Base-by-base conservation (phyloP, 306 rosid species). In the Albizia julibrissin region DNA sequence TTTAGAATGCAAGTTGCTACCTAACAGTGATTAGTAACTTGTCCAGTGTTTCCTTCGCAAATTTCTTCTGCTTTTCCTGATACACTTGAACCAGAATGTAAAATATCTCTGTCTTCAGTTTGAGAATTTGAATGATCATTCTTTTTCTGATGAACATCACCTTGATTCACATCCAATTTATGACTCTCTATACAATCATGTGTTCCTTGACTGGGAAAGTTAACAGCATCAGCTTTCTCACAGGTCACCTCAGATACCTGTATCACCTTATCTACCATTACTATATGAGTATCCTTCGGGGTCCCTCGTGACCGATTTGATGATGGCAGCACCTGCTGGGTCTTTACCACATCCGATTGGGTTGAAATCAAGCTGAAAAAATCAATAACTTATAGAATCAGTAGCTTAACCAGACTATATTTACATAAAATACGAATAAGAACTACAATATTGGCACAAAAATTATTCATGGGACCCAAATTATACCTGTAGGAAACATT, bases 201-300 rank as follows among this genome's bases (percentile, higher is more conserved):
- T 46, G 77, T 49, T 68, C 79, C 84, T 62, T 70, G 79, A 81
- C 37, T 84, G 72, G 78, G 81, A 64, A 31, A 68, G 58, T 34
- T 66, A 54, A 37, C 83, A 80, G 84, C 49, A 73, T 74, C 88
- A 79, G 83, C 85, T 80, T 83, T 82, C 84, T 89, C 91, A 77
- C 85, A 82, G 52, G 84, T 82, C 83, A 87, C 94, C 87, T 95
- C 91, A 19, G 94, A 74, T 56, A 92, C 87, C 74, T 86, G 86
- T 40, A 90, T 86, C 56, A 91, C 86, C 85, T 91, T 92, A 80
- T 93, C 98, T 59, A 91, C 83, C 76, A 88, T 72, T 72, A 89
- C 80, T 27, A 86, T 87, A 49, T 74, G 75, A 72, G 91, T 80
- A 84, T 90, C 94, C 77, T 84, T 87, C 72, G 82, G 76, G 39